These are phyloP conservation scores for Pleodorina starrii DNA, from an alignment of 139 green algal species.

Conservation along the genomic window DNA sequence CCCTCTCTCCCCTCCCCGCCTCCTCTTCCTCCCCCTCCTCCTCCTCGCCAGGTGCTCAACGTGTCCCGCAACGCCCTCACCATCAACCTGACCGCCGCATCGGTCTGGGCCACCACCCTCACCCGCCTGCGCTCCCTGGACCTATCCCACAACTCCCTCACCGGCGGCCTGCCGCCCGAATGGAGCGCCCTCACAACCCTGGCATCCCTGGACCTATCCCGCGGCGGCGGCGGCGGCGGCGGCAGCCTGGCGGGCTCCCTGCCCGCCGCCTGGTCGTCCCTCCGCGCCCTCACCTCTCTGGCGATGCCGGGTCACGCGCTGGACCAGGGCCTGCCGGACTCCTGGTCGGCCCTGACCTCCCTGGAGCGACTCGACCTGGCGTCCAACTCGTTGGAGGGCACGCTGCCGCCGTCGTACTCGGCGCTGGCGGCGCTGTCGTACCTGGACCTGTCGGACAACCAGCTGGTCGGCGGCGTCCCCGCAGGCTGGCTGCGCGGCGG, in stretches of 20 bases:
- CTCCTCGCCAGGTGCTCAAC: not conserved
- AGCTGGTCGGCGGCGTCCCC: not conserved
- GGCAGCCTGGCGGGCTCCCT: conserved; percentile 4
- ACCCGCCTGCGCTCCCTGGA: not conserved
- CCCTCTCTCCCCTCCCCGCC: too few relatives aligned
- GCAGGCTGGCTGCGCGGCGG: not conserved
- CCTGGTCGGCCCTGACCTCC: not conserved
- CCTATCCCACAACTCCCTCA: conserved; percentile 14
- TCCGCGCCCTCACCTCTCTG: not conserved
- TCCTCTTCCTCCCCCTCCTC: too few relatives aligned
- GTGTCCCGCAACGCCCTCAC: conserved; percentile 30
- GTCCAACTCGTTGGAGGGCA: not conserved
- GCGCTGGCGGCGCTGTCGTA: not conserved
- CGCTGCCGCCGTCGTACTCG: not conserved
- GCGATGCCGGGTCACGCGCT: not conserved
- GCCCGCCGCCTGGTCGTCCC: conserved; percentile 2
- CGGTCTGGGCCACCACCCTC: conserved; percentile 36
- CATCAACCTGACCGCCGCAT: conserved; percentile 30
- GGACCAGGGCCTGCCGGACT: not conserved
- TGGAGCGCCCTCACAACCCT: conserved; percentile 4
- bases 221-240: not conserved
- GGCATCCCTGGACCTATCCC: not conserved
- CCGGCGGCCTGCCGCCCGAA: conserved; percentile 15
- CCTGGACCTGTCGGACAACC: conserved; percentile 46
- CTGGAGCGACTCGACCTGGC: conserved; percentile 12